Percentiles rank a stretch among this genome's conserved stretches.
Evolutionary conservation across 169 alveolate species (phyloP).

Genomic region (Plasmodium knowlesi): DNA sequence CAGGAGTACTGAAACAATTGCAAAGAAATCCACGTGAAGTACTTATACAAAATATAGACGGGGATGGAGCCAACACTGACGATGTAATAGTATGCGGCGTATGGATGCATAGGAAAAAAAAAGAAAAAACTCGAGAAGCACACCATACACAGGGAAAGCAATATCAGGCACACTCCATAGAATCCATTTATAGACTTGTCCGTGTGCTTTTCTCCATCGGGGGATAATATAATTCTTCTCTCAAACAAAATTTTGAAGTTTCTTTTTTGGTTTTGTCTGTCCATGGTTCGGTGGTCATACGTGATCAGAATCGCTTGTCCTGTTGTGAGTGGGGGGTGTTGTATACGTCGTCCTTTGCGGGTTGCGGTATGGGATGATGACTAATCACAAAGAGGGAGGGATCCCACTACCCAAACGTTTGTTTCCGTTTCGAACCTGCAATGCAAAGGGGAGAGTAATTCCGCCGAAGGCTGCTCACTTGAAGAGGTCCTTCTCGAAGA

Average conservation of each 20-base stretch:
- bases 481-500: constrained; percentile 58
- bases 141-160: constrained; percentile 13
- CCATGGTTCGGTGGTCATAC: constrained; percentile 12
- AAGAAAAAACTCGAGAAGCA: constrained; percentile 44
- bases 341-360: neutral
- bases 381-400: neutral
- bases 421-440: neutral
- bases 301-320: neutral
- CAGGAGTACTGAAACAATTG: constrained; percentile 67
- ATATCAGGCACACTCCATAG: constrained; percentile 64
- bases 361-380: neutral
- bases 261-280: constrained; percentile 43
- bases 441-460: neutral
- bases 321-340: neutral
- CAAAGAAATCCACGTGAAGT: constrained; percentile 65
- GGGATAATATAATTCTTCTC: constrained; percentile 63
- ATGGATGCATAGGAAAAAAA: constrained; percentile 75
- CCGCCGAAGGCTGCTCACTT: neutral
- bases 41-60: constrained; percentile 42
- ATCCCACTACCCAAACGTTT: neutral
- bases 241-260: constrained; percentile 66
- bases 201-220: constrained; percentile 25
- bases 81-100: constrained; percentile 50
- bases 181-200: constrained; percentile 56
- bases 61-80: constrained; percentile 67